Conservation (phyloP, 148 eudicot species). For the Silene latifolia region DNA sequence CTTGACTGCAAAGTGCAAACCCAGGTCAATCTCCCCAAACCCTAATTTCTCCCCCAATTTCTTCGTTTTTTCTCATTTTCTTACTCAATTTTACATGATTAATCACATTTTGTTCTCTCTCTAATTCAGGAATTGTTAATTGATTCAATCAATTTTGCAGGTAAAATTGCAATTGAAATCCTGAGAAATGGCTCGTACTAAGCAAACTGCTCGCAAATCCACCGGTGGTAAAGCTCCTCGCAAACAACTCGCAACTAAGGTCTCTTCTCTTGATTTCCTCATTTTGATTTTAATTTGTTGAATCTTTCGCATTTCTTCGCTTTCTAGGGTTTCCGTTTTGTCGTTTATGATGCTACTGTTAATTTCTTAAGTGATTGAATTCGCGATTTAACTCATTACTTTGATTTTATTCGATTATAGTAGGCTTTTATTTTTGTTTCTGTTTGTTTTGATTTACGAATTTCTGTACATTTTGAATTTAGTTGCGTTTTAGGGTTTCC, state of each 20-base stretch:
- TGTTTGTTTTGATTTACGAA: neutral
- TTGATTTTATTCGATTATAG: neutral
- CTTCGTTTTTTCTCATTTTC: neutral
- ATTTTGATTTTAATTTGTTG: neutral
- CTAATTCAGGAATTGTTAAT: neutral
- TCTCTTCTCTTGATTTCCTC: neutral
- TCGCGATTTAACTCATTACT: too few species aligned
- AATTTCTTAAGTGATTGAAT: neutral
- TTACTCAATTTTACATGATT: neutral
- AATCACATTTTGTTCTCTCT: neutral
- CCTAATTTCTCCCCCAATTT: neutral
- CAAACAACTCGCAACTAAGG: conserved; percentile 31
- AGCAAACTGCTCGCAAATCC: conserved; percentile 33
- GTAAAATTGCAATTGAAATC: neutral
- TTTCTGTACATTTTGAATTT: neutral
- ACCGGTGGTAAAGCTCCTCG: conserved; percentile 32
- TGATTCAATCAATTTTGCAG: neutral
- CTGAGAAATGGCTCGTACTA: conserved; percentile 26
- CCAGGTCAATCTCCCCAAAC: conserved; percentile 1
- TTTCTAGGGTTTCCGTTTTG: too few species aligned
- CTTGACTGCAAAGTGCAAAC: neutral
- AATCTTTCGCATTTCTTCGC: neutral
- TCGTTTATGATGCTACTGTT: too few species aligned
- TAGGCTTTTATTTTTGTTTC: neutral
- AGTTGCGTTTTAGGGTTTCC: neutral